A percentile compares a stretch with the other conserved stretches of the same genome.
Evolutionary conservation across 2,329 filamentous ascomycete species (phyloP).

Genomic region (Hypoxylon sp.): DNA sequence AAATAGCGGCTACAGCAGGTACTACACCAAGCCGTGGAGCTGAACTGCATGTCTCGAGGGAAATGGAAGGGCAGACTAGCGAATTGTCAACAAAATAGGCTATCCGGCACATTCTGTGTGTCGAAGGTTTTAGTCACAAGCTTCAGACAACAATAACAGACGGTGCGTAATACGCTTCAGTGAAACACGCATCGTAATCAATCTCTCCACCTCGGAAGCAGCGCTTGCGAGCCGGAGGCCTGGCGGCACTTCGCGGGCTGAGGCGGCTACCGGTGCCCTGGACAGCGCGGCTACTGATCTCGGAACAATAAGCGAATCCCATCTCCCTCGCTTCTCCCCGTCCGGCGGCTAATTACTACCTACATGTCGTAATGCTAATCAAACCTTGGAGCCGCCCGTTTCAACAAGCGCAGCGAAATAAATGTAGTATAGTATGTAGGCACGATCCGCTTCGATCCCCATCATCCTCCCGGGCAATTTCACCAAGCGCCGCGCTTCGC

Average conservation of each 20-base stretch:
- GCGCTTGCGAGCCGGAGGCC: constrained; percentile 37
- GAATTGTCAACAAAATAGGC: constrained; percentile 22
- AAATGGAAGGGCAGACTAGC: constrained; percentile 40
- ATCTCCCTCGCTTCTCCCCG: constrained; percentile 6
- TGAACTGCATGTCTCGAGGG: constrained; percentile 44
- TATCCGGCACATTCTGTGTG: constrained; percentile 12
- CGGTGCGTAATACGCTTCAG: constrained; percentile 10
- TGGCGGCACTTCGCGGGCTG: constrained; percentile 46
- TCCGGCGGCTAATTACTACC: background rate
- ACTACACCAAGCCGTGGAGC: constrained; percentile 30
- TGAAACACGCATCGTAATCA: constrained; percentile 24
- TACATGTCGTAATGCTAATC: background rate
- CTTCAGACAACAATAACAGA: constrained; percentile 27
- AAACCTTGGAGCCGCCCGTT: constrained; percentile 34
- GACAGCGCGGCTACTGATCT: constrained; percentile 34
- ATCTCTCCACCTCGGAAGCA: background rate
- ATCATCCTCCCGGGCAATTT: constrained; percentile 15
- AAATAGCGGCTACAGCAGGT: constrained; percentile 33
- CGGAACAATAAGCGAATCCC: background rate
- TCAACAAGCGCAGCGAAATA: constrained; percentile 35
- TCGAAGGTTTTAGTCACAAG: constrained; percentile 34
- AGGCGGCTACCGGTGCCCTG: constrained; percentile 34
- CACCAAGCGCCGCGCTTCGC: constrained; percentile 37
- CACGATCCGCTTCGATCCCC: background rate
- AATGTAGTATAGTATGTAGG: constrained; percentile 1